Base-by-base conservation (phyloP, 2,329 filamentous ascomycete species). In the Aspergillus sp. region DNA sequence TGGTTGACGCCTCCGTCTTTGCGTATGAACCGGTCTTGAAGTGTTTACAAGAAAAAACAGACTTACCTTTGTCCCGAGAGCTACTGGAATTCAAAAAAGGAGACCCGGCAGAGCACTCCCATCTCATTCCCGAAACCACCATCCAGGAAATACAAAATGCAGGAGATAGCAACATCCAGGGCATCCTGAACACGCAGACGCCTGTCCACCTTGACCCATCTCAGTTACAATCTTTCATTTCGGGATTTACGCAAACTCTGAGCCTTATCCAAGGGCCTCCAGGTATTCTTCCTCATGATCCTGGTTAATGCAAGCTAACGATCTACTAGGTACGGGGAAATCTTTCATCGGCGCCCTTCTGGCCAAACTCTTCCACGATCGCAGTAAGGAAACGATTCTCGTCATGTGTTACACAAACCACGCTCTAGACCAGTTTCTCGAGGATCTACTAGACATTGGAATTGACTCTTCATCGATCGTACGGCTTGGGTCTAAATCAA, bases 231-330 rank as follows among this genome's bases (percentile, higher is more conserved):
- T 82, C 83, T 1, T 57, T 89, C 0, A 47, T 79, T 3, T 61
- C 72, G 11, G 78, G 79, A 0, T 52, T 90, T 0, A 66, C 59
- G 0, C 74, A 74, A 6, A 62, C 65, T 0, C 61, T 88, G 0
- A 80, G 78, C 38, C 59, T 83, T 0, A 85, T 90, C 2, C 85
- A 88, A 67, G 86, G 86, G 0, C 86, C 86, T 1, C 86, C 86
- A 51, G 85, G 81, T 80, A 69, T 46, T n/a, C 4, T 33, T 29
- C 2, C 5, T 9, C 36, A 6, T 5, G n/a, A 34, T 27, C 30
- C 12, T 31, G 5, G 6, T 30, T 32, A 9, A 7, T n/a, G 35
- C 8, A 28, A 26, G 32, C 35, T 50, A n/a, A 49, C n/a, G 9
- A 27, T 26, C 33, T 4, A 10, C 6, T 37, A 82, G 82, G 83